Conservation (phyloP, 345 rosid genomes). For the Acer campestre region DNA sequence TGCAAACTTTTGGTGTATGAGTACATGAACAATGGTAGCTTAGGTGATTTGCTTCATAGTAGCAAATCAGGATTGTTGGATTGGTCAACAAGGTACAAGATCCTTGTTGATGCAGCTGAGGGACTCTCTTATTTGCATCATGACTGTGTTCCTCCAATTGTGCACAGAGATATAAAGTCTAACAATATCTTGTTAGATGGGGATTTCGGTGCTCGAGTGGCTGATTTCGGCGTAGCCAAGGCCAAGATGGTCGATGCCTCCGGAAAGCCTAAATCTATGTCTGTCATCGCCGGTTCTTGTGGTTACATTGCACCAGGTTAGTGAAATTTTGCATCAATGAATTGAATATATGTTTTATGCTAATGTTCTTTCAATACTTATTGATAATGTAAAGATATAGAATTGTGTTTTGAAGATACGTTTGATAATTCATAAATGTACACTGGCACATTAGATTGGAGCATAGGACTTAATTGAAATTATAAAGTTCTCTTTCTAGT, state of each 20-base stretch:
- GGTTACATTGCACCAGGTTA: constrained; percentile 99
- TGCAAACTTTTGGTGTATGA: constrained; percentile 97
- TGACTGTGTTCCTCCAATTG: constrained; percentile 92
- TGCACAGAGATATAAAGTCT: constrained; percentile 95
- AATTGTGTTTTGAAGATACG: not conserved
- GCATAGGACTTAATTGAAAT: not conserved
- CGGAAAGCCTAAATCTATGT: constrained; percentile 89
- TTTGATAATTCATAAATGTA: not conserved
- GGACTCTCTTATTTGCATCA: constrained; percentile 96
- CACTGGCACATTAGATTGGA: not conserved
- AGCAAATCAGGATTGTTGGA: constrained; percentile 78
- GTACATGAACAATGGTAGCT: constrained; percentile 95
- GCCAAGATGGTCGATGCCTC: constrained; percentile 80
- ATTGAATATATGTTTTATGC: not conserved
- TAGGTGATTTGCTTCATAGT: constrained; percentile 92
- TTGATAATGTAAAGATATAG: not conserved
- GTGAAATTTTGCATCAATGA: constrained; percentile 16
- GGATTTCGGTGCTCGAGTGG: constrained; percentile 91
- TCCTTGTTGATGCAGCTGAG: constrained; percentile 85
- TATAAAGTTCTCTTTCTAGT: not conserved
- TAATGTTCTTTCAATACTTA: not conserved
- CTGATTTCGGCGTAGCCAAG: constrained; percentile 97
- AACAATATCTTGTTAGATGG: constrained; percentile 91
- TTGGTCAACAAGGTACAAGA: constrained; percentile 86
- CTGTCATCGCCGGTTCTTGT: constrained; percentile 93